These are phyloP conservation scores for Neoboletus brunneissimus DNA, from an alignment of 768 basidiomycete genomes.

Conservation along the genomic window DNA sequence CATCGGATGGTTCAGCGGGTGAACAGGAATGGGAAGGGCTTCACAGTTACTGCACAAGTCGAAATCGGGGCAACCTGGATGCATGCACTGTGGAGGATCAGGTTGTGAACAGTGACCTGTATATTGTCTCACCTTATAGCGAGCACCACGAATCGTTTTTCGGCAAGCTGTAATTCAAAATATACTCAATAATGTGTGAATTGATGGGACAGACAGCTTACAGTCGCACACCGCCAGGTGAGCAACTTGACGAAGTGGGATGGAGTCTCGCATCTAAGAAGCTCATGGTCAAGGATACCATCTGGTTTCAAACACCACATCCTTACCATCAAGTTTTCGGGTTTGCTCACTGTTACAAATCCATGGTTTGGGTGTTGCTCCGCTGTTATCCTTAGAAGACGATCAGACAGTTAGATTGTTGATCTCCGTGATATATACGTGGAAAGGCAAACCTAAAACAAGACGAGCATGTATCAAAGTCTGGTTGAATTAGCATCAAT, in stretches of 20 bases:
- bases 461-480: constrained; percentile 71
- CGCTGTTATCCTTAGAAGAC: constrained; percentile 48
- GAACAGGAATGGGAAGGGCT: constrained; percentile 72
- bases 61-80: constrained; percentile 72
- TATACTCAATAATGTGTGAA: background rate
- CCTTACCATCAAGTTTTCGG: constrained; percentile 58
- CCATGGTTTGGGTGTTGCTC: constrained; percentile 77
- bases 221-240: constrained; percentile 66
- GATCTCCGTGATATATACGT: background rate
- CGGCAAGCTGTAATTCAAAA: constrained; percentile 39
- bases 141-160: constrained; percentile 53
- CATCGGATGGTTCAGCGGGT: constrained; percentile 68
- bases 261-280: constrained; percentile 31
- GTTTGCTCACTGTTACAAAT: constrained; percentile 60
- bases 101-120: background rate
- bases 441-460: constrained; percentile 58
- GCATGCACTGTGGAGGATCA: constrained; percentile 64
- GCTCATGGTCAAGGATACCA: background rate
- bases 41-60: constrained; percentile 82
- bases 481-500: constrained; percentile 28
- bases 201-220: constrained; percentile 9
- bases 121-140: constrained; percentile 61
- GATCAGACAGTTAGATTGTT: background rate
- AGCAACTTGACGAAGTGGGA: constrained; percentile 15
- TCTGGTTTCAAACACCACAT: background rate